These are phyloP conservation scores for Phlebiopsis gigantea DNA, from an alignment of 768 basidiomycete genomes.

Conservation along the genomic window DNA sequence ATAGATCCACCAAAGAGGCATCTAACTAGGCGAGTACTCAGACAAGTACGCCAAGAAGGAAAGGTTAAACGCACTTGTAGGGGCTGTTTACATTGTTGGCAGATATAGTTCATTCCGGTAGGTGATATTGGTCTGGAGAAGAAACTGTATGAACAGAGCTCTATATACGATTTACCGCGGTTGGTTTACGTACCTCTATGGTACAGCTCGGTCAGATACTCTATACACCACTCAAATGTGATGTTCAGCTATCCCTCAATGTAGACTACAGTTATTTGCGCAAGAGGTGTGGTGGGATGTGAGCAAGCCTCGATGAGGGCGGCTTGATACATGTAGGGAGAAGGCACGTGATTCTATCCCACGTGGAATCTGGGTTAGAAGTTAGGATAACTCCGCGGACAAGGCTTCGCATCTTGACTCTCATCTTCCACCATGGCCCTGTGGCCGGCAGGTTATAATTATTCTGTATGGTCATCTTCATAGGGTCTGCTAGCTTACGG, in stretches of 20 bases:
- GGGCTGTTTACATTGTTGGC: constrained; percentile 90
- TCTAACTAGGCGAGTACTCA: constrained; percentile 51
- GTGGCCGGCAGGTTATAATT: no score
- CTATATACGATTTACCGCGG: background rate
- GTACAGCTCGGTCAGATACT: no score
- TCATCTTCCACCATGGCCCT: background rate
- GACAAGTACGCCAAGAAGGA: background rate
- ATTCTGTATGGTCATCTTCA: no score
- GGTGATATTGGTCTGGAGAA: background rate
- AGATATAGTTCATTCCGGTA: constrained; percentile 45
- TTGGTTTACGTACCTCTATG: background rate
- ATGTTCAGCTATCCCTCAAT: no score
- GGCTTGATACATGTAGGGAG: no score
- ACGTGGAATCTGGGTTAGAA: background rate
- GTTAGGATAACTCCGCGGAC: background rate
- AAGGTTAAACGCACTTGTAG: constrained; percentile 51
- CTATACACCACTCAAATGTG: no score
- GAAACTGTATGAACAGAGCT: background rate
- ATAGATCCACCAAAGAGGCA: constrained; percentile 83
- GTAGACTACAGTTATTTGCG: no score
- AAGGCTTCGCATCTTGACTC: background rate
- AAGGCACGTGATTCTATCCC: background rate
- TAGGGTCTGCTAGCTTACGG: background rate
- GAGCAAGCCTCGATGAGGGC: no score
- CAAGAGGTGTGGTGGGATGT: no score